phyloP scores from a whole-genome alignment of 495 filamentous ascomycete genomes.

The Patellaria atrata region DNA sequence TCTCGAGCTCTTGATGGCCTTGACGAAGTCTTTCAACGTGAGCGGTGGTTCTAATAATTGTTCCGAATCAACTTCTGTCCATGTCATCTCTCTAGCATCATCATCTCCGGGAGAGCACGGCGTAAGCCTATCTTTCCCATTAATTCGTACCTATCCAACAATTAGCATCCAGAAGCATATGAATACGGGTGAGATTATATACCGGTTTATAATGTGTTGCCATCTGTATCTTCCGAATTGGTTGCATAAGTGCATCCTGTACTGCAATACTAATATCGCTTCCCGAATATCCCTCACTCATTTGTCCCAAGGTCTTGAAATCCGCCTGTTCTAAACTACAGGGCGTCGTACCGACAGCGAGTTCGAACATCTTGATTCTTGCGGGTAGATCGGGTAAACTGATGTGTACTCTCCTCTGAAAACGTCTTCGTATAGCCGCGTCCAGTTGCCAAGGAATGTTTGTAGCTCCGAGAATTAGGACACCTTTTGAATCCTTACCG shows the following conservation, averaged over 20 bases:
- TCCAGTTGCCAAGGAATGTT: constrained; percentile 99
- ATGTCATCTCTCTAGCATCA: constrained; percentile 81
- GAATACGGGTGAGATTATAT: constrained; percentile 5
- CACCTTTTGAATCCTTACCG: constrained; percentile 81
- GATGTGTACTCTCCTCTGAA: constrained; percentile 93
- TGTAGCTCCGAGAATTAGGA: constrained; percentile 89
- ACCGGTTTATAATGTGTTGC: constrained; percentile 98
- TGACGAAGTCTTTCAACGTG: constrained; percentile 82
- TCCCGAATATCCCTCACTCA: constrained; percentile 87
- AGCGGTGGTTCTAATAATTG: constrained; percentile 74
- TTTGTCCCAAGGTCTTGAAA: constrained; percentile 59
- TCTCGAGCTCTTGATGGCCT: constrained; percentile 71
- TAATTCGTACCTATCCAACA: constrained; percentile 45
- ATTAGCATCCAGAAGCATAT: constrained; percentile 3
- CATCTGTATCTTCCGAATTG: constrained; percentile 91
- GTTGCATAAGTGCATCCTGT: constrained; percentile 96
- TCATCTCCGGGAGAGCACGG: constrained; percentile 87
- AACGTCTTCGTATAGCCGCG: constrained; percentile 91
- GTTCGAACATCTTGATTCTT: constrained; percentile 92
- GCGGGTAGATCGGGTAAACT: constrained; percentile 76
- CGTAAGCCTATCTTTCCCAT: constrained; percentile 64
- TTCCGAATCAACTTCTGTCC: constrained; percentile 74
- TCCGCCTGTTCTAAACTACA: constrained; percentile 70
- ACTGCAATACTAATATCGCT: constrained; percentile 94
- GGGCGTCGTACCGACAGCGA: constrained; percentile 79